These are phyloP conservation scores for Nymphaea colorata DNA, from an alignment of 164 flowering plant genomes.

Conservation along the genomic window DNA sequence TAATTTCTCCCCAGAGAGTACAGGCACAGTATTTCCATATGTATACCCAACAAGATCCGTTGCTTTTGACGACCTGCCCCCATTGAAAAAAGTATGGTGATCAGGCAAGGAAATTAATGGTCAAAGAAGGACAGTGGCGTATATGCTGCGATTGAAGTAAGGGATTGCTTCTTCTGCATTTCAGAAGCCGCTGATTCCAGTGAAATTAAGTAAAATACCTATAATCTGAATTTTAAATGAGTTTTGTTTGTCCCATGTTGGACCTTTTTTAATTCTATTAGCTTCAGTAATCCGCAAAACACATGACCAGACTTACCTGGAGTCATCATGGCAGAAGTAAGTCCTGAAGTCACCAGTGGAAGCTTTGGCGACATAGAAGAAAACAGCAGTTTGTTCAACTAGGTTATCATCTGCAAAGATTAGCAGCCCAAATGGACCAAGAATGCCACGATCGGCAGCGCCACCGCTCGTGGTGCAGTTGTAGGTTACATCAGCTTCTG, in stretches of 20 bases:
- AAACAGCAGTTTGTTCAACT: constrained; percentile 68
- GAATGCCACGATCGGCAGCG: constrained; percentile 40
- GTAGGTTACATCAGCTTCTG: constrained; percentile 25
- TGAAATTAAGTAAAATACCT: too few species aligned
- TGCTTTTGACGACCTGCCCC: constrained; percentile 50
- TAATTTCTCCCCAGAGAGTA: constrained; percentile 50
- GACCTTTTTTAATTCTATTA: too few species aligned
- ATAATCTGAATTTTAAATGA: too few species aligned
- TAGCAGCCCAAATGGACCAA: constrained; percentile 84
- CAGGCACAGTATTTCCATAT: constrained; percentile 58
- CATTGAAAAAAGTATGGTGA: background rate
- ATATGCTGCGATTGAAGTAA: too few species aligned
- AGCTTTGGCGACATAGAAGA: constrained; percentile 59
- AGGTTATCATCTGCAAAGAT: constrained; percentile 48
- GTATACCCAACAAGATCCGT: constrained; percentile 40
- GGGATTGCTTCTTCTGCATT: too few species aligned
- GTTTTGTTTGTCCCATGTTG: too few species aligned
- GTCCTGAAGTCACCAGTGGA: constrained; percentile 38
- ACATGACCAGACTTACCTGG: constrained; percentile 25
- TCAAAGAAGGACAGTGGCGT: too few species aligned
- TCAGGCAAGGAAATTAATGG: background rate
- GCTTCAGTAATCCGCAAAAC: too few species aligned
- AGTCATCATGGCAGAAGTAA: constrained; percentile 63
- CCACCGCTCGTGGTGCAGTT: constrained; percentile 53
- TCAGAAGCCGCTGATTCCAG: too few species aligned